Percentiles rank a stretch among this genome's conserved stretches.
These are phyloP conservation scores for Linderniella brevidens DNA, from an alignment of 257 asterid species.

Conservation along the genomic window DNA sequence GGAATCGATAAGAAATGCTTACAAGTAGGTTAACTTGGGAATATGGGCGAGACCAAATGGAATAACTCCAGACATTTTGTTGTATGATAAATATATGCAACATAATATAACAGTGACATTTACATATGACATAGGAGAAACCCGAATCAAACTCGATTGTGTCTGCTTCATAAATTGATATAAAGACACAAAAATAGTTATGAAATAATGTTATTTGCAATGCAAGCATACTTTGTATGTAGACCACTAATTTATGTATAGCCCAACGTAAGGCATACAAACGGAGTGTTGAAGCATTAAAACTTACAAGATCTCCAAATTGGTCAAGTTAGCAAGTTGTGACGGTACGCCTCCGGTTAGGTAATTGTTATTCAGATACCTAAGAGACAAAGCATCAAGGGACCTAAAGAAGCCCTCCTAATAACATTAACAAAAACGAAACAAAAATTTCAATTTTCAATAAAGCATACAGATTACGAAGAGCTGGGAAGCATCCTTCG, in stretches of 20 bases:
- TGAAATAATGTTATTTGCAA: no score
- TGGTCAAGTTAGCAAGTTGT: constrained; percentile 61
- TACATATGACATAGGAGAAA: not conserved
- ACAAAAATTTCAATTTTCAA: not conserved
- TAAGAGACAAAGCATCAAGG: constrained; percentile 8
- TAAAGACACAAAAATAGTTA: no score
- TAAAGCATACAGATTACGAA: constrained; percentile 49
- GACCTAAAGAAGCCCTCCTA: not conserved
- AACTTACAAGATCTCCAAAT: constrained; percentile 71
- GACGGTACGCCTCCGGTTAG: constrained; percentile 67
- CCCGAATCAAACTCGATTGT: not conserved
- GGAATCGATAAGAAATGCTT: constrained; percentile 13
- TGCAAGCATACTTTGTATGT: no score
- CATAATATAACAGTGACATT: constrained; percentile 6
- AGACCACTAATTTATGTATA: no score
- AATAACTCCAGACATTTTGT: constrained; percentile 59
- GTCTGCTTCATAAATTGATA: no score
- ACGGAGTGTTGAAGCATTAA: no score
- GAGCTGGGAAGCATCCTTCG: constrained; percentile 67
- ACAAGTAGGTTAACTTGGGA: constrained; percentile 57
- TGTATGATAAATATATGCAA: constrained; percentile 48
- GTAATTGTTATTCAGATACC: constrained; percentile 55
- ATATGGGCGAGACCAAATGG: constrained; percentile 52
- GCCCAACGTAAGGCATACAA: no score
- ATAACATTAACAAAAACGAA: not conserved